Percentiles rank a stretch among this genome's conserved stretches.
These are phyloP conservation scores for Cladophialophora immunda DNA, from an alignment of 2,329 filamentous ascomycete genomes.

Conservation along the genomic window DNA sequence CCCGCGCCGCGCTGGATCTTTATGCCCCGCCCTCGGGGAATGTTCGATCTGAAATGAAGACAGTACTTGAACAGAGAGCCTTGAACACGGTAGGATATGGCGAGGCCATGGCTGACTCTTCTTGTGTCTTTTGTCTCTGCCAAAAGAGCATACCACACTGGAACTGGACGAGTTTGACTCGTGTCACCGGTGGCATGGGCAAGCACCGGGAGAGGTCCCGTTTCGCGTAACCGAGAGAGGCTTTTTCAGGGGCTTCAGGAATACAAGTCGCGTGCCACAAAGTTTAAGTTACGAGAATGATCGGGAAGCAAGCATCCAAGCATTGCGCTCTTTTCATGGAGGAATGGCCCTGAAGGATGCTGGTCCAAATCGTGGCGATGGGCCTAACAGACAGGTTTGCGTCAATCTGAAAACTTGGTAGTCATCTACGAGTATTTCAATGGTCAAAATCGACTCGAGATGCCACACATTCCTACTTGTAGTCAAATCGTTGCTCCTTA, in stretches of 20 bases:
- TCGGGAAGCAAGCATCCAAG: neutral
- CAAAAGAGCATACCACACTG: neutral
- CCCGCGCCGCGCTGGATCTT: neutral
- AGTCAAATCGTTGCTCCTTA: neutral
- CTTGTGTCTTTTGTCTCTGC: neutral
- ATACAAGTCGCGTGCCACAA: slow-evolving; percentile 7
- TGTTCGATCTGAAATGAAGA: neutral
- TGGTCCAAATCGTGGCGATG: neutral
- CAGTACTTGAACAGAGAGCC: neutral
- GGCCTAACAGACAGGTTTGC: neutral
- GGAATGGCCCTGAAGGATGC: neutral
- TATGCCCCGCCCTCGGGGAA: neutral
- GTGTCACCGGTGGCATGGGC: neutral
- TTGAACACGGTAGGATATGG: neutral
- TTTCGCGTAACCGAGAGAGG: neutral
- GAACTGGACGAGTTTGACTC: neutral
- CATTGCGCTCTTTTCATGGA: neutral
- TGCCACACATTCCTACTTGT: neutral
- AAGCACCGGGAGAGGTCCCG: neutral
- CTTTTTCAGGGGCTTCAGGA: neutral
- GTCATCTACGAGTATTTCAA: too few species aligned
- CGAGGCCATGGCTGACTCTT: neutral
- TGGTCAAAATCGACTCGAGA: neutral
- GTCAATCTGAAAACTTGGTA: too few species aligned
- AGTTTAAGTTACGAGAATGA: neutral